phyloP scores from a whole-genome alignment of 805 yeast species.

The Candida sphagnicola region DNA sequence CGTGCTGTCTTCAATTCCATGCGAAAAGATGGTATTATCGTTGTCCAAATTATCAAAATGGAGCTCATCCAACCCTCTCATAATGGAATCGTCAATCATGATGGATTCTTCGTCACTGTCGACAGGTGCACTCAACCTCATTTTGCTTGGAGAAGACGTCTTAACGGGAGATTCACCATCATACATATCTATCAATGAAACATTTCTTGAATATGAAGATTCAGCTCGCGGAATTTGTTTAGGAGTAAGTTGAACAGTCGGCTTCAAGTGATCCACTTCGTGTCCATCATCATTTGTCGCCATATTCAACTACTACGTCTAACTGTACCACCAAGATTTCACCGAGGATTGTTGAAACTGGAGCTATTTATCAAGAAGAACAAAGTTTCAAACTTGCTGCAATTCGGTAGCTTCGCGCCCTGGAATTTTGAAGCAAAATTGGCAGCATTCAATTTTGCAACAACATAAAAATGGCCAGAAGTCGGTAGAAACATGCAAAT shows the following conservation, averaged over 20 bases:
- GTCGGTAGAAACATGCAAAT: too few species aligned
- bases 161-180: constrained; percentile 7
- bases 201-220: constrained; percentile 31
- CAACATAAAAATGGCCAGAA: too few species aligned
- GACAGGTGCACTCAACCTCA: too few species aligned
- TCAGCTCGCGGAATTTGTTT: constrained; percentile 20
- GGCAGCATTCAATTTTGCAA: too few species aligned
- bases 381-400: too few species aligned
- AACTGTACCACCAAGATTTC: too few species aligned
- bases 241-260: neutral
- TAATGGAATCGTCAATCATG: constrained; percentile 1
- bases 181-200: constrained; percentile 36
- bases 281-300: neutral
- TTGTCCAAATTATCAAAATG: constrained; percentile 5
- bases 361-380: too few species aligned
- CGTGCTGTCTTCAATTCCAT: neutral
- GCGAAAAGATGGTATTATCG: constrained; percentile 4
- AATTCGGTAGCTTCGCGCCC: too few species aligned
- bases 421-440: too few species aligned
- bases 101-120: neutral
- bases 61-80: constrained; percentile 7
- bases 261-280: neutral
- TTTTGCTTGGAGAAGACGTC: neutral
- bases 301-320: too few species aligned
- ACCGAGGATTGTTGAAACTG: too few species aligned